These are phyloP conservation scores for Leccinum olivaceopallidum DNA, from an alignment of 768 basidiomycete species.

Conservation along the genomic window DNA sequence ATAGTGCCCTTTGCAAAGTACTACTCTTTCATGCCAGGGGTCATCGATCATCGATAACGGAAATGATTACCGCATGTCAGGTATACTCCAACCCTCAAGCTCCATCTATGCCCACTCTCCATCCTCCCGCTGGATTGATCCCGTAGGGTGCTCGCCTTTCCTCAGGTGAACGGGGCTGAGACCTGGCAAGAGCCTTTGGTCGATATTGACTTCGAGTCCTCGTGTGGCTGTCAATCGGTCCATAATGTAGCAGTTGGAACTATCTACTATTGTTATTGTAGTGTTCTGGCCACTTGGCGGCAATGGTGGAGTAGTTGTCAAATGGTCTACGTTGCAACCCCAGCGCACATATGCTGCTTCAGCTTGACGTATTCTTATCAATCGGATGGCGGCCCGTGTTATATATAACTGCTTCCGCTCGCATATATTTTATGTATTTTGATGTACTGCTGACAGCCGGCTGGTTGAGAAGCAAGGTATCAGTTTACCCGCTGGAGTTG, in stretches of 20 bases:
- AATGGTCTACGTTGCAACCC: background rate
- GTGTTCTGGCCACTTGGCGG: constrained; percentile 3
- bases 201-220: background rate
- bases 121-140: background rate
- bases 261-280: background rate
- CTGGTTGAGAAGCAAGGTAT: constrained; percentile 30
- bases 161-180: background rate
- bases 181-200: background rate
- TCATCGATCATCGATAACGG: constrained; percentile 25
- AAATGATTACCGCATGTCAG: constrained; percentile 24
- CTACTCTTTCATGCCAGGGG: background rate
- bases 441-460: constrained; percentile 1
- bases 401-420: constrained; percentile 1
- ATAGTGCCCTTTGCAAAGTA: background rate
- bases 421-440: background rate
- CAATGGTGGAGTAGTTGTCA: background rate
- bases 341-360: background rate
- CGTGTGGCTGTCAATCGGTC: background rate
- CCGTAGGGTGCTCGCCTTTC: background rate
- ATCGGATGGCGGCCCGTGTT: background rate
- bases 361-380: constrained; percentile 1
- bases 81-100: background rate
- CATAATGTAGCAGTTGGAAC: background rate
- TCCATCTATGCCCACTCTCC: background rate
- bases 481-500: background rate